Conservation (phyloP, 768 basidiomycete species). For the Tephrocybe sp. region DNA sequence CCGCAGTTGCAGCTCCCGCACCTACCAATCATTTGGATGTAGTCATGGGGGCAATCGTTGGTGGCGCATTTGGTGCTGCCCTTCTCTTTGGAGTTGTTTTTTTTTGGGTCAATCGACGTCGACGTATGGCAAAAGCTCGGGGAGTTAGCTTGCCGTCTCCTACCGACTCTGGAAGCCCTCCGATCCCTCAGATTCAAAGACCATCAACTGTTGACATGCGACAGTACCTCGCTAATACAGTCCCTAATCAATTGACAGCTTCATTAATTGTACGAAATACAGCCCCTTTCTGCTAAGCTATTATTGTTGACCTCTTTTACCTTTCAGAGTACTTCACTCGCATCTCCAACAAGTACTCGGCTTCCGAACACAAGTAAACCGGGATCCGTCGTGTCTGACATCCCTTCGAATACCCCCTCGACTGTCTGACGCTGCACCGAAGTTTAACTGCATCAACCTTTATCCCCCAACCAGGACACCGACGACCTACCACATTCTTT, state of each 20-base stretch:
- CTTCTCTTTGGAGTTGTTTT: constrained; percentile 28
- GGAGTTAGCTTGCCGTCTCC: constrained; percentile 6
- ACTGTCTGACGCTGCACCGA: neutral
- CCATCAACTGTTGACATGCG: constrained; percentile 9
- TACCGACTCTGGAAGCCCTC: constrained; percentile 11
- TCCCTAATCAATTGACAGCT: neutral
- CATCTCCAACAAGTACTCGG: constrained; percentile 16
- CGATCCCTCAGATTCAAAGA: neutral
- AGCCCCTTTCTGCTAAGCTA: neutral
- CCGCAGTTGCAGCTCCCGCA: constrained; percentile 11
- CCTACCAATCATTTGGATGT: constrained; percentile 29
- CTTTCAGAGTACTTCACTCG: constrained; percentile 12
- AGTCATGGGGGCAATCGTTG: constrained; percentile 49
- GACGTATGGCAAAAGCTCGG: constrained; percentile 13
- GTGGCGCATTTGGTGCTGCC: constrained; percentile 36
- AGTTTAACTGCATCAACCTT: neutral
- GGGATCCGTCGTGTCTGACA: constrained; percentile 15
- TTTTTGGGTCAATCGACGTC: constrained; percentile 26
- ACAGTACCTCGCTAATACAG: constrained; percentile 20
- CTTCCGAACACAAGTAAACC: constrained; percentile 12
- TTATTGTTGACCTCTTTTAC: neutral
- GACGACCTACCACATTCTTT: too few species aligned
- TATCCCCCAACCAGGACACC: neutral
- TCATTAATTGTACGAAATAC: constrained; percentile 12
- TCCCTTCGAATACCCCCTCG: constrained; percentile 8